Evolutionary conservation across 129 eudicot genomes (phyloP).

Genomic region (Deinandra increscens): DNA sequence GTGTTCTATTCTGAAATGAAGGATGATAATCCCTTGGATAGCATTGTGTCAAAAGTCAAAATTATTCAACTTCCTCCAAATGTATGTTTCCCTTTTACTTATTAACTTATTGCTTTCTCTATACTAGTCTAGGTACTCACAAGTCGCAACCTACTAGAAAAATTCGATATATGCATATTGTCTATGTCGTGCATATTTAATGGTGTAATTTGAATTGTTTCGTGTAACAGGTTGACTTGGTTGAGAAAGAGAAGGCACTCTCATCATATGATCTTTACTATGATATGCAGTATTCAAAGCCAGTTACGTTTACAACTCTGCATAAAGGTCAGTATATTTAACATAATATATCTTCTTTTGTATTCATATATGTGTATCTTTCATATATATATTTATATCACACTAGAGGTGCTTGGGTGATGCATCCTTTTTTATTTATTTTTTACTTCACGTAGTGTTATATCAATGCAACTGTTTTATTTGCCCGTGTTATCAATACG

Average conservation of each 20-base stretch:
- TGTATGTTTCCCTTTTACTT: constrained; percentile 28
- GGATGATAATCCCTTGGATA: constrained; percentile 55
- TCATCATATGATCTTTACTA: constrained; percentile 37
- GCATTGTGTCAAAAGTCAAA: constrained; percentile 47
- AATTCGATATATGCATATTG: background rate
- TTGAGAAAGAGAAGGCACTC: constrained; percentile 31
- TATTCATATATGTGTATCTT: background rate
- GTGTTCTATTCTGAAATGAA: constrained; percentile 48
- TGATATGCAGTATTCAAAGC: constrained; percentile 52
- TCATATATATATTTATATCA: no score
- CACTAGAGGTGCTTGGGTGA: no score
- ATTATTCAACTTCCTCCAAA: constrained; percentile 36
- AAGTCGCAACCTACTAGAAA: constrained; percentile 7
- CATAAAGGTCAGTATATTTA: constrained; percentile 30
- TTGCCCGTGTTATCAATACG: no score
- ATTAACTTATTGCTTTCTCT: background rate
- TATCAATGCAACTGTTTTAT: no score
- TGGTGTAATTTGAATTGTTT: background rate
- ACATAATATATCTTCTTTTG: background rate
- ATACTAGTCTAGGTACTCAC: background rate
- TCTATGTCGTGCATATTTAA: background rate
- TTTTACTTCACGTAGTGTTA: no score
- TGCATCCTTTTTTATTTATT: no score
- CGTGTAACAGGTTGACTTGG: constrained; percentile 37
- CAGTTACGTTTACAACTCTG: constrained; percentile 44